Base-by-base conservation (phyloP, 495 filamentous ascomycete species). In the Pyronema domesticum region DNA sequence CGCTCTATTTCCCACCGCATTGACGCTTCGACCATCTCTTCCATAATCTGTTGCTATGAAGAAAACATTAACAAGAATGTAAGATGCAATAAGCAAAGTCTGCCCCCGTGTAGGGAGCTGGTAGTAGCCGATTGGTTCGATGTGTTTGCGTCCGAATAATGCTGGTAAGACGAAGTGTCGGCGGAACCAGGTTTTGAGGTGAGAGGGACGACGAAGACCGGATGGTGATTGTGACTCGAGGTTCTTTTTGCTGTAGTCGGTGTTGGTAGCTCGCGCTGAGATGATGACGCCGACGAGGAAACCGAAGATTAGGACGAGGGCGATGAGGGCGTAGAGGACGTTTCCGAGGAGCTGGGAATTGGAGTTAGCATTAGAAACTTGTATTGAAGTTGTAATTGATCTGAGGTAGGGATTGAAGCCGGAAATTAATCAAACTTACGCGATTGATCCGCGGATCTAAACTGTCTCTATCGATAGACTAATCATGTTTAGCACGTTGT, bases 1-100 rank as follows among this genome's bases (percentile, higher is more conserved):
- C 0, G 74, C 72, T 8, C 75, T 67, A 53, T 77, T 72, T n/a
- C 71, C 72, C 1, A 73, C 67, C 37, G 76, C 74, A 15, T 64
- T 65, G 13, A 53, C 37, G 6, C 14, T 53, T n/a, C 35, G 1
- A 9, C 50, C 30, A 51, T 53, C 23, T 33, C 35, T 17, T 59
- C 51, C 7, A 61, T 49, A 14, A 13, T 46, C 18, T 39, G 30
- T 23, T 30, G 58, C 51, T 8, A 65, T 42, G 37, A 65, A 65
- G 23, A 62, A 30, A 9, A 64, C 49, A 37, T 65, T 65, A 10
- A 65, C 45, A 1, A 65, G 48, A 54, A 63, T 54, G 39, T 66
- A 65, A n/a, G 46, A 44, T 1, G 48, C 52, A 1, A 65, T 57
- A 10, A 64, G 36, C 2, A 65, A 18, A 1, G 56, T 56, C 51